Conservation (phyloP, 495 filamentous ascomycete species). For the Podospora australis region DNA sequence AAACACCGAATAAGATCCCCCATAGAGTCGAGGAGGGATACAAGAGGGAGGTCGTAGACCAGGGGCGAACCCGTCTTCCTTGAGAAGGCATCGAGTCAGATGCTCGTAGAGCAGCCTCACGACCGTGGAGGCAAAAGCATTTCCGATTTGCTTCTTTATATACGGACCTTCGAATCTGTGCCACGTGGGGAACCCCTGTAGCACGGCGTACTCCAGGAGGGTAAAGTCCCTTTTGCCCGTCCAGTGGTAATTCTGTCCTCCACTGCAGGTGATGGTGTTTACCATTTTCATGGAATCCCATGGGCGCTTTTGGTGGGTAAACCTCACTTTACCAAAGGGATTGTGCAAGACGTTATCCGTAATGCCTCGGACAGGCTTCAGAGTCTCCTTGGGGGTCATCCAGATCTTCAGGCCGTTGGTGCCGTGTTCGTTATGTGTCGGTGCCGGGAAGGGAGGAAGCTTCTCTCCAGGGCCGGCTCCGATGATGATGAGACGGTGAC, state of each 20-base stretch:
- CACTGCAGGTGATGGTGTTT: constrained; percentile 62
- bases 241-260: constrained; percentile 65
- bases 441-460: constrained; percentile 61
- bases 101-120: constrained; percentile 54
- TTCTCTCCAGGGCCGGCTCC: constrained; percentile 72
- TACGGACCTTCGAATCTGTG: constrained; percentile 51
- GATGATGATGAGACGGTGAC: constrained; percentile 63
- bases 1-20: too few relatives aligned
- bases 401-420: constrained; percentile 20
- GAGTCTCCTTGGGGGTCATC: constrained; percentile 22
- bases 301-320: constrained; percentile 19
- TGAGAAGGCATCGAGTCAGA: constrained; percentile 49
- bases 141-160: constrained; percentile 72
- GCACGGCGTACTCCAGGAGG: constrained; percentile 61
- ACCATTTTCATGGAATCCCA: constrained; percentile 39
- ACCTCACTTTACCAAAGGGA: constrained; percentile 13
- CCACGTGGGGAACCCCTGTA: constrained; percentile 66
- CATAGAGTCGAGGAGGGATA: neutral
- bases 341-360: constrained; percentile 40
- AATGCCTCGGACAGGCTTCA: constrained; percentile 26
- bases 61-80: constrained; percentile 40
- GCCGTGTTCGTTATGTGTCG: constrained; percentile 59
- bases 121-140: constrained; percentile 70
- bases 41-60: neutral
- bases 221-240: constrained; percentile 62